Evolutionary conservation across 1,139 yeast genomes (phyloP).

Genomic region (Magnusiomyces paraingens): DNA sequence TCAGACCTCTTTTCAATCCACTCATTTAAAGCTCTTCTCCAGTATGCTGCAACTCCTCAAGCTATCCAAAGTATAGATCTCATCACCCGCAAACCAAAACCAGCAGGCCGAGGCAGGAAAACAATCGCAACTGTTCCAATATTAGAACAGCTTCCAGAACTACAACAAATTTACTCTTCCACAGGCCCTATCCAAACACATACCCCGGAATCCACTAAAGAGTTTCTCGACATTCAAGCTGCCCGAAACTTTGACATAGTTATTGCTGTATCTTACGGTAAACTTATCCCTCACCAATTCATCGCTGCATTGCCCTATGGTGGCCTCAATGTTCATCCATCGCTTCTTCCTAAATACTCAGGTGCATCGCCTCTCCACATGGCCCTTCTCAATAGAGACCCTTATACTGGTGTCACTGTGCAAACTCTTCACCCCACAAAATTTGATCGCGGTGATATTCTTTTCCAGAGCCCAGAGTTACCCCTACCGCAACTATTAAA

Average conservation of each 20-base stretch:
- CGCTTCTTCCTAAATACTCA: conserved; percentile 70
- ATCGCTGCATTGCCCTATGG: conserved; percentile 47
- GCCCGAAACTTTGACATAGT: conserved; percentile 48
- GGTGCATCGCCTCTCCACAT: conserved; percentile 92
- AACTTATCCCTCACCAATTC: conserved; percentile 60
- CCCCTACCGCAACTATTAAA: neutral
- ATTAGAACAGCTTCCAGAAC: conserved; percentile 38
- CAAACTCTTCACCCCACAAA: conserved; percentile 85
- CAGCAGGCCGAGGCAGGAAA: conserved; percentile 59
- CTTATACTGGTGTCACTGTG: conserved; percentile 71
- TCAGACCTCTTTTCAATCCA: conserved; percentile 67
- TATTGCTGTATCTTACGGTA: conserved; percentile 87
- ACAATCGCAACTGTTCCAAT: conserved; percentile 46
- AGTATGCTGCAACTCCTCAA: conserved; percentile 32
- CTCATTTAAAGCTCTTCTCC: conserved; percentile 45
- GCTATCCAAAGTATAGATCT: conserved; percentile 48
- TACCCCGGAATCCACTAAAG: conserved; percentile 27
- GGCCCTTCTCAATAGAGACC: conserved; percentile 60
- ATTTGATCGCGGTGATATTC: conserved; percentile 73
- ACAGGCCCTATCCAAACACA: conserved; percentile 15
- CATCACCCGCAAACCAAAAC: conserved; percentile 61
- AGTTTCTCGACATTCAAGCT: conserved; percentile 40
- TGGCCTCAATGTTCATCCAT: conserved; percentile 90
- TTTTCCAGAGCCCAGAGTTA: conserved; percentile 27
- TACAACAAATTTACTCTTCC: conserved; percentile 35